Base-by-base conservation (phyloP, 805 yeast genomes). In the Metschnikowia bowlesiae region DNA sequence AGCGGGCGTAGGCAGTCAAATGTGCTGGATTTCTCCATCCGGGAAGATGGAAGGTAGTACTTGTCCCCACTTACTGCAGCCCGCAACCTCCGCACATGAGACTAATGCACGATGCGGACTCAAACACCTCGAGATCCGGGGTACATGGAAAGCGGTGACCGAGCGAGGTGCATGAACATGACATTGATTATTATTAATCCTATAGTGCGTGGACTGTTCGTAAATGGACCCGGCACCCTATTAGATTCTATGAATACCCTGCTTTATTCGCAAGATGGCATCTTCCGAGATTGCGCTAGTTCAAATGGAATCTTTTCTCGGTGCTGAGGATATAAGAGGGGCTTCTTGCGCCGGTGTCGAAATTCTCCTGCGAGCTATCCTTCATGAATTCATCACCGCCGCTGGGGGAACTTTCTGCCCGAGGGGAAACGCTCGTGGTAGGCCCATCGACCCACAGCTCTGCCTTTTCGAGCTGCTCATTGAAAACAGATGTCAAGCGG, bases 391-490 rank as follows among this genome's bases (percentile, higher is more conserved):
- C 18, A n/a, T 26, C 38, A 14, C 38, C 38, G 9, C 22, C 32
- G 2, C 22, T 31, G 5, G 45, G 45, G 13, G 31, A 33, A 13
- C 9, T 26, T 22, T 34, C 38, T 8, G 40, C 10, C 10, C 28
- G 9, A 10, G 46, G 46, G 18, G 46, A 34, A 11, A 33, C 38
- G 36, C 36, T 33, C 16, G 36, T 8, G 16, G 2, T n/a, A 13
- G 53, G 36, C 56, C 79, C 66, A 58, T 75, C 68, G 4, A 82
- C 80, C 97, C 97, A 92, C 26, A 76, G 72, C 64, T 94, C 97
- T 1, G 97, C 97, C 56, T 84, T 83, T 44, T 81, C 84, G 48
- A 92, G 73, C 46, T 90, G 90, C 43, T 87, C 91, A 62, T 87
- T 92, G 58, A 95, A 89, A 6, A 91, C 91, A 46, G 78, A 78